Percentiles rank a stretch among this genome's conserved stretches.
phyloP scores from a whole-genome alignment of 2,329 filamentous ascomycete genomes.

The Emericellopsis atlantica region DNA sequence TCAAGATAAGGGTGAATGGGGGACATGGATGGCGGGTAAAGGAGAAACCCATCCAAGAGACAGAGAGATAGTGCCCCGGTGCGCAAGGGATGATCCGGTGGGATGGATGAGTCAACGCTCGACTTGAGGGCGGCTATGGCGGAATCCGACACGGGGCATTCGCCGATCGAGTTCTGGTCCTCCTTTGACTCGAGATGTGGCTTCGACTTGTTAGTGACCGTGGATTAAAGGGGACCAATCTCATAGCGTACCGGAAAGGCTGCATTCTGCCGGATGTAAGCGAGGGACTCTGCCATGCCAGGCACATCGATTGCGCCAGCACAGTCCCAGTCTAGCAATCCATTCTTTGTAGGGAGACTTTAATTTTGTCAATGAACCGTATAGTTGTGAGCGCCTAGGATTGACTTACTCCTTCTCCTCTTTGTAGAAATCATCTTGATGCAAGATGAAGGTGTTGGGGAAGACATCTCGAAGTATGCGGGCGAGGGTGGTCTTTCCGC shows the following conservation, averaged over 20 bases:
- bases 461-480: slow-evolving; percentile 76
- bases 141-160: slow-evolving; percentile 35
- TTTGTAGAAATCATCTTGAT: slow-evolving; percentile 93
- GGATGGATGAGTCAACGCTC: slow-evolving; percentile 33
- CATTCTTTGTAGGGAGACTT: slow-evolving; percentile 43
- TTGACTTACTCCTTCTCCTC: slow-evolving; percentile 54
- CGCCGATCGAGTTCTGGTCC: slow-evolving; percentile 48
- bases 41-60: slow-evolving; percentile 78
- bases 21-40: slow-evolving; percentile 50
- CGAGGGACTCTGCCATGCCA: slow-evolving; percentile 52
- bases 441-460: slow-evolving; percentile 66
- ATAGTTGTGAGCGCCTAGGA: neutral
- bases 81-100: slow-evolving; percentile 25
- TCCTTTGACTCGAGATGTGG: slow-evolving; percentile 26
- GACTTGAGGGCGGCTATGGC: slow-evolving; percentile 32
- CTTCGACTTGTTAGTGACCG: slow-evolving; percentile 4
- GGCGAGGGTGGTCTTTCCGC: slow-evolving; percentile 89
- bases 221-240: neutral
- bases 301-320: slow-evolving; percentile 62
- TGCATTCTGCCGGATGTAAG: slow-evolving; percentile 58
- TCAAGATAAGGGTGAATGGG: slow-evolving; percentile 53
- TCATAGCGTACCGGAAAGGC: slow-evolving; percentile 42
- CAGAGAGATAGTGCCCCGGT: slow-evolving; percentile 36
- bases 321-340: slow-evolving; percentile 85
- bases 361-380: neutral